Base-by-base conservation (phyloP, 257 asterid species). In the Rhazya stricta region DNA sequence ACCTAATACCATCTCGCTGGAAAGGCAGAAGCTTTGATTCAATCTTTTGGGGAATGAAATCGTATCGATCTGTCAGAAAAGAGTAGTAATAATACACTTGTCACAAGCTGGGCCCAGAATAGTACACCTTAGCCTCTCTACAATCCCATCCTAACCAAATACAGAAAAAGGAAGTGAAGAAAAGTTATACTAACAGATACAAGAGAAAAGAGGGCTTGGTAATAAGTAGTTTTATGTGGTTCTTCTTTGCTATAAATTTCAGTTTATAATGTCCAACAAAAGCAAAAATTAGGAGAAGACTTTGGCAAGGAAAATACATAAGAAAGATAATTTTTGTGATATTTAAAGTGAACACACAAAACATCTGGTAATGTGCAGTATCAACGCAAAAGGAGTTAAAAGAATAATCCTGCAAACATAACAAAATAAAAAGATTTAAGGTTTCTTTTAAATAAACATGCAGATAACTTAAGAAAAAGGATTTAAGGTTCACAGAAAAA, bases 1-100 rank as follows among this genome's bases (percentile, higher is more conserved):
- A 91, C 98, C 94, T 88, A 81, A 94, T 88, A 67, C 98, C 98
- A 1, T 94, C 97, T 37, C 97, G 91, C 83, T 94, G 98, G 74
- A 94, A 94, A 80, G 97, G 91, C 79, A 94, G 79, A 76, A 94
- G 98, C 88, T 81, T 92, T 70, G 89, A 76, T 85, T 92, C 95
- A 77, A 94, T 77, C 63, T 62, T 61, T 78, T 63, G 36, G 43
- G 97, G 98, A 78, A 94, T 92, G 74, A 79, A 77, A 46, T 81
- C 81, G 76, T 90, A 94, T 46, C 81, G 86, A 77, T 83, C 98
- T 94, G 93, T 75, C 67, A 68, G 79, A 76, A 80, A 83, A 48
- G 54, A 78, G 80, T 25, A n/a, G 73, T 69, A 78, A 45, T 67
- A 71, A 68, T 67, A 81, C 77, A 86, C 58, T 66, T 76, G 63